Conservation (phyloP, 257 asterid species). For the Solanum gandarillasii region DNA sequence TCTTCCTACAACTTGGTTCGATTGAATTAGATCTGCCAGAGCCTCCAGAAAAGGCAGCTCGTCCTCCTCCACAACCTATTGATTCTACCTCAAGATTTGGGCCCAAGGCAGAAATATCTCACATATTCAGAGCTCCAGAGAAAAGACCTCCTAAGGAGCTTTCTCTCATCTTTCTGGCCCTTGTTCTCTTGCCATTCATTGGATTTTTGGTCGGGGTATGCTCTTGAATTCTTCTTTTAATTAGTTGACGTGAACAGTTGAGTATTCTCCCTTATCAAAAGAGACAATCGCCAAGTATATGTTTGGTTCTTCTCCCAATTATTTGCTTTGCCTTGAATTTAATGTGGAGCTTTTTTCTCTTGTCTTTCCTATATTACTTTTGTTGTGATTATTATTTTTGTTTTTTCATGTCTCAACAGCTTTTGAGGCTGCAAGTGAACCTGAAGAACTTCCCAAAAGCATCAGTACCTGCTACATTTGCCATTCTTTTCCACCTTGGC, state of each 20-base stretch:
- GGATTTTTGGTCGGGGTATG: conserved; percentile 90
- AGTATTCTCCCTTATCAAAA: neutral
- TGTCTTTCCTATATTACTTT: neutral
- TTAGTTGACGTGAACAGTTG: neutral
- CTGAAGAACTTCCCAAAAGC: conserved; percentile 70
- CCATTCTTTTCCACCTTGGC: conserved; percentile 71
- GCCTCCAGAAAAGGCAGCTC: conserved; percentile 88
- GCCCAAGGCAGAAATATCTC: conserved; percentile 83
- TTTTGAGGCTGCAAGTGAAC: conserved; percentile 59
- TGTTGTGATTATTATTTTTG: neutral
- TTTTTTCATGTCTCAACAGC: conserved; percentile 35
- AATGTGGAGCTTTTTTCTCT: neutral
- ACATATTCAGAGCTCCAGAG: conserved; percentile 83
- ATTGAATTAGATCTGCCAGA: conserved; percentile 85
- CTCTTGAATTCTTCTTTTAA: neutral
- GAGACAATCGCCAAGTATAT: neutral
- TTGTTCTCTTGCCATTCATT: conserved; percentile 64
- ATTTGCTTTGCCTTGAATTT: neutral
- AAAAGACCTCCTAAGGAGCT: conserved; percentile 80
- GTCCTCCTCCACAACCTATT: conserved; percentile 76
- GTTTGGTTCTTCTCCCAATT: neutral
- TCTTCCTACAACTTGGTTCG: conserved; percentile 63
- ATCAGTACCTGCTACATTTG: conserved; percentile 55
- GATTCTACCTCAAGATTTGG: conserved; percentile 69
- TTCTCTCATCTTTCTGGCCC: conserved; percentile 65